Conservation (phyloP, 2,329 filamentous ascomycete genomes). For the Orbilia javanica region DNA sequence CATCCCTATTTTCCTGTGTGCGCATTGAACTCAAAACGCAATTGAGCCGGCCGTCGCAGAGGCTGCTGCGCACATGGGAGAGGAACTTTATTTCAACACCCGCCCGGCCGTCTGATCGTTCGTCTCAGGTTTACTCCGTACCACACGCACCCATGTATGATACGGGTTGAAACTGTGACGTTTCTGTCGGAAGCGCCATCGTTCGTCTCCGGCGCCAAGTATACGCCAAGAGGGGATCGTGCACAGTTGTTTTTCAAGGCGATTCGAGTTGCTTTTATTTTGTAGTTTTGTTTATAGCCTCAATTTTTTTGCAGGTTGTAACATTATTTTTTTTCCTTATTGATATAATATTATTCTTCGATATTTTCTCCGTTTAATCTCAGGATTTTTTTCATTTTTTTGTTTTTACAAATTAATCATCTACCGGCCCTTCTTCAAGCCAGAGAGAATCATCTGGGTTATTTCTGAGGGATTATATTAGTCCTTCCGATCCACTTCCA, state of each 20-base stretch:
- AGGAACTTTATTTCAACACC: slow-evolving; percentile 1
- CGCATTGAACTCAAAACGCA: not conserved
- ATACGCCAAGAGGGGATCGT: slow-evolving; percentile 16
- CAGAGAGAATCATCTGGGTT: no score
- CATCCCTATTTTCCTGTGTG: no score
- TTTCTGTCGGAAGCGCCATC: slow-evolving; percentile 42
- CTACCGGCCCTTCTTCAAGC: no score
- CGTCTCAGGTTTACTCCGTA: slow-evolving; percentile 53
- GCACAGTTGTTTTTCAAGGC: not conserved
- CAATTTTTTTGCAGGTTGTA: no score
- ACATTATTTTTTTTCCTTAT: no score
- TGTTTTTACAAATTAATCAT: not conserved
- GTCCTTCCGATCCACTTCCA: not conserved
- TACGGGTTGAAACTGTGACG: slow-evolving; percentile 15
- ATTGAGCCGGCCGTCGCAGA: not conserved
- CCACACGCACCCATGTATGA: slow-evolving; percentile 15
- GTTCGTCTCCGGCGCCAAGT: slow-evolving; percentile 56
- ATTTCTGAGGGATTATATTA: not conserved
- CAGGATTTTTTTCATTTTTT: not conserved
- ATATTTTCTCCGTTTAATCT: slow-evolving; percentile 17
- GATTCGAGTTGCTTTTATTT: not conserved
- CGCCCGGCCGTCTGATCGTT: not conserved
- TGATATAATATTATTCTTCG: no score
- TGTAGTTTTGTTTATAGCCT: no score
- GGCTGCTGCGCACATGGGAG: not conserved